phyloP scores from a whole-genome alignment of 768 basidiomycete species.

The Collybia sordida region DNA sequence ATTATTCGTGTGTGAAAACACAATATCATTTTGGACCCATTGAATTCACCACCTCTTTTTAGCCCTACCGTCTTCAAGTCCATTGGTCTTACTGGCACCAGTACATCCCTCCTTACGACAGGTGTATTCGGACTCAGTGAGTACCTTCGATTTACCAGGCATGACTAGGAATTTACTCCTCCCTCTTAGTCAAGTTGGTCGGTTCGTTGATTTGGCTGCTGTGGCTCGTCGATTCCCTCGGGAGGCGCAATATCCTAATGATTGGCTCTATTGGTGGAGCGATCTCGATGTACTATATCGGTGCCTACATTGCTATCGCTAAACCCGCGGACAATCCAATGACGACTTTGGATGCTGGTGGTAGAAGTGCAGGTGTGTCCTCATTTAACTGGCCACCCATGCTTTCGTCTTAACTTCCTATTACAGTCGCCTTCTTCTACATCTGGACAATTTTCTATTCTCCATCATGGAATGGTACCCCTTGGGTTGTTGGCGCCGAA shows the following conservation, averaged over 20 bases:
- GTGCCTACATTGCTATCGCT: slow-evolving; percentile 40
- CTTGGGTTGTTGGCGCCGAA: slow-evolving; percentile 45
- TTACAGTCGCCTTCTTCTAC: slow-evolving; percentile 32
- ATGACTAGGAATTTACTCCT: background rate
- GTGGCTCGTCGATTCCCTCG: slow-evolving; percentile 40
- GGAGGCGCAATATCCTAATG: slow-evolving; percentile 39
- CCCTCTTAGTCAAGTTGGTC: slow-evolving; percentile 26
- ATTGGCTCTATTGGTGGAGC: slow-evolving; percentile 38
- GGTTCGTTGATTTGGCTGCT: slow-evolving; percentile 41
- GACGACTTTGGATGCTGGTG: slow-evolving; percentile 19
- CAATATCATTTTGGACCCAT: background rate
- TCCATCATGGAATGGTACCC: slow-evolving; percentile 44
- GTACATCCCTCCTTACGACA: slow-evolving; percentile 37
- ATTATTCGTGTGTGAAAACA: slow-evolving; percentile 38
- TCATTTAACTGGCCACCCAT: slow-evolving; percentile 5
- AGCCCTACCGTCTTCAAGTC: slow-evolving; percentile 47
- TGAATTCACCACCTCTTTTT: background rate
- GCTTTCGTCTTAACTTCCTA: background rate
- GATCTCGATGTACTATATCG: slow-evolving; percentile 43
- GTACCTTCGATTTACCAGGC: slow-evolving; percentile 1
- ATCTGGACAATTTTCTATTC: slow-evolving; percentile 38
- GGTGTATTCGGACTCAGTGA: slow-evolving; percentile 52
- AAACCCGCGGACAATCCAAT: slow-evolving; percentile 23
- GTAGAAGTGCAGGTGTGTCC: slow-evolving; percentile 28
- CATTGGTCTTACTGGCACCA: slow-evolving; percentile 41